phyloP scores from a whole-genome alignment of 768 basidiomycete species.

The Calocera cornea region DNA sequence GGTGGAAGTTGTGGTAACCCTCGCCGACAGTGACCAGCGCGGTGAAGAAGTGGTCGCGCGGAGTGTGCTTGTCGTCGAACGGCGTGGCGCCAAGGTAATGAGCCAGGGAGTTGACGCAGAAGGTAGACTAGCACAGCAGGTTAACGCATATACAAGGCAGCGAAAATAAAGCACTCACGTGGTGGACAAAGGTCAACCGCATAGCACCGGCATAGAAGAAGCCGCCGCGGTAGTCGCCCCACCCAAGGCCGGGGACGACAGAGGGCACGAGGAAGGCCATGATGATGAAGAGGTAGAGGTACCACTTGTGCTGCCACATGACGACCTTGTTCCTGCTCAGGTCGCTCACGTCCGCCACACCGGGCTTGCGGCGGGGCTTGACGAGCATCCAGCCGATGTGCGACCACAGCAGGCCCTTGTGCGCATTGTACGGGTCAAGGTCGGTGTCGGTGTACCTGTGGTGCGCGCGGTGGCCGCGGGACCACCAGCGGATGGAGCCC shows the following conservation, averaged over 20 bases:
- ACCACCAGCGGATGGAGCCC: slow-evolving; percentile 99
- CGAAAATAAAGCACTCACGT: slow-evolving; percentile 36
- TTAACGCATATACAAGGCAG: neutral
- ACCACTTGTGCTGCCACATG: slow-evolving; percentile 77
- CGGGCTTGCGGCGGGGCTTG: slow-evolving; percentile 79
- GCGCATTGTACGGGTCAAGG: slow-evolving; percentile 89
- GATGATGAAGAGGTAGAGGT: slow-evolving; percentile 50
- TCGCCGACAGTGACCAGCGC: slow-evolving; percentile 87
- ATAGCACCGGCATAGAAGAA: slow-evolving; percentile 73
- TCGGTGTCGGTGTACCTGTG: slow-evolving; percentile 96
- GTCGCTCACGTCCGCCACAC: slow-evolving; percentile 82
- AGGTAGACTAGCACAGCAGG: slow-evolving; percentile 54
- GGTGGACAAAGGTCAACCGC: slow-evolving; percentile 74
- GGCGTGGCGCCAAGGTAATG: slow-evolving; percentile 91
- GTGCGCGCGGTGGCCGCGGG: slow-evolving; percentile 91
- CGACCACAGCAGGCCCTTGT: slow-evolving; percentile 73
- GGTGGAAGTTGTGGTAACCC: slow-evolving; percentile 98
- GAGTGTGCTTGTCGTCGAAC: slow-evolving; percentile 91
- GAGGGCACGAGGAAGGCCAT: slow-evolving; percentile 68
- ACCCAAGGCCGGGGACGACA: slow-evolving; percentile 57
- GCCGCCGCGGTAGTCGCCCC: slow-evolving; percentile 80
- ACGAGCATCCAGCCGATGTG: slow-evolving; percentile 90
- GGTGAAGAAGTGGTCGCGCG: slow-evolving; percentile 77
- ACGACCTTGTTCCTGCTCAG: slow-evolving; percentile 66
- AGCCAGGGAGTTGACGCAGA: slow-evolving; percentile 92